Base-by-base conservation (phyloP, 306 rosid genomes). In the Styphnolobium japonicum region DNA sequence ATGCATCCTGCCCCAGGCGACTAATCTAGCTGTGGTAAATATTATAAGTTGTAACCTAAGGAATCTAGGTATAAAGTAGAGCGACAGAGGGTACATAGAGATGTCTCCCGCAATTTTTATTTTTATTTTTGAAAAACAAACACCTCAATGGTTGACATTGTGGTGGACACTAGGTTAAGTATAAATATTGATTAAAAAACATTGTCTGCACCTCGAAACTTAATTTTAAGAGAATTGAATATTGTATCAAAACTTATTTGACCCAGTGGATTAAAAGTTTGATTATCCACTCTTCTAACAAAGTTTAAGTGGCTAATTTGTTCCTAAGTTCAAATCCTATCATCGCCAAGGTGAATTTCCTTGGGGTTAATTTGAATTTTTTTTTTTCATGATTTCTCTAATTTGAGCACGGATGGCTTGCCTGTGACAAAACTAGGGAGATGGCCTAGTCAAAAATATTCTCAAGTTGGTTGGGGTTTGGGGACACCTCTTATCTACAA, bases 81-180 rank as follows among this genome's bases (percentile, higher is more conserved):
- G 7, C 34, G 45, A 21, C 39, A 31, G 43, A 21, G 10, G 34
- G 60, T 78, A 45, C 58, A n/a, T n/a, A 48, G 6, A 11, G 21
- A 16, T 78, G 68, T 67, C 82, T 78, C 6, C 5, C 67, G 29
- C 68, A 4, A 14, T 36, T 64, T 64, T 53, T 36, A n/a, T n/a
- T n/a, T n/a, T n/a, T n/a, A n/a, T 76, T 64, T 51, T 12, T 25
- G 64, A 19, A 61, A 75, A 8, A 49, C 71, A 75, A 46, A 75
- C 60, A 61, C 7, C 46, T 29, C 70, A n/a, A 46, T 48, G 37
- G 69, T 75, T 55, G 61, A 76, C 63, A 31, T 62, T 48, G 23
- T 29, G 70, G 4, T 75, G 58, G 61, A 60, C 70, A 18, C 70
- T 3, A 22, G 15, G 19, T 57, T 23, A 29, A 37, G 29, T 15